Percentiles rank a stretch among this genome's conserved stretches.
These are phyloP conservation scores for Chaetoceros tenuissimus DNA, from an alignment of 108 stramenopile species.

Conservation along the genomic window DNA sequence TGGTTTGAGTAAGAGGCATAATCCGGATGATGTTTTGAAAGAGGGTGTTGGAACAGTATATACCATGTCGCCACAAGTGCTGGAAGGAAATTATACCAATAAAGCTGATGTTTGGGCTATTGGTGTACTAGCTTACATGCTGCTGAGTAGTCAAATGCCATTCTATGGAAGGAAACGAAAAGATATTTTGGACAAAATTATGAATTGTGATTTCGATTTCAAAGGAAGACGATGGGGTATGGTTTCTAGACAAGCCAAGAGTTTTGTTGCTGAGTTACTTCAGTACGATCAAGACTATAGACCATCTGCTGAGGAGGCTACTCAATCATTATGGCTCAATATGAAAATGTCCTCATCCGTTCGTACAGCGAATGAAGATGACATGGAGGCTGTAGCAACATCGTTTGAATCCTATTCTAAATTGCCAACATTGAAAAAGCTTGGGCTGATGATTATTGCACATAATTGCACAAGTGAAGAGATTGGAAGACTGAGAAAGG, in stretches of 20 bases:
- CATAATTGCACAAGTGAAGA: conserved; percentile 59
- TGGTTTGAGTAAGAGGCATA: conserved; percentile 59
- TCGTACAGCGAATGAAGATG: conserved; percentile 22
- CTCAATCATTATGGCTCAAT: conserved; percentile 28
- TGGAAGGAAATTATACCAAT: conserved; percentile 60
- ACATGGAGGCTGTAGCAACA: conserved; percentile 28
- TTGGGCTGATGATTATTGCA: conserved; percentile 63
- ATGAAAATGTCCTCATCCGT: conserved; percentile 22
- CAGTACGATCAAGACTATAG: conserved; percentile 19
- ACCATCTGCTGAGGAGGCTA: conserved; percentile 30
- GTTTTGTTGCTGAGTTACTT: conserved; percentile 38
- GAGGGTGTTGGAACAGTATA: conserved; percentile 73
- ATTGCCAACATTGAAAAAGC: conserved; percentile 45
- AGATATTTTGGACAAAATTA: conserved; percentile 54
- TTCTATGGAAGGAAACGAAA: conserved; percentile 55
- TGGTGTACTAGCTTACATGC: conserved; percentile 73
- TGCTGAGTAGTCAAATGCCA: conserved; percentile 56
- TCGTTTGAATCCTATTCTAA: conserved; percentile 42
- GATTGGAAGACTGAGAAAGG: conserved; percentile 38
- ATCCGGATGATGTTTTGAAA: conserved; percentile 21
- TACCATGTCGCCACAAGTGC: conserved; percentile 79
- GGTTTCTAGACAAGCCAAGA: conserved; percentile 24
- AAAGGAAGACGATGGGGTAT: conserved; percentile 46
- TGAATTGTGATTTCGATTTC: conserved; percentile 41
- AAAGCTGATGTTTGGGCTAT: conserved; percentile 80